These are phyloP conservation scores for Suaeda aralocaspica DNA, from an alignment of 148 eudicot genomes.

Conservation along the genomic window DNA sequence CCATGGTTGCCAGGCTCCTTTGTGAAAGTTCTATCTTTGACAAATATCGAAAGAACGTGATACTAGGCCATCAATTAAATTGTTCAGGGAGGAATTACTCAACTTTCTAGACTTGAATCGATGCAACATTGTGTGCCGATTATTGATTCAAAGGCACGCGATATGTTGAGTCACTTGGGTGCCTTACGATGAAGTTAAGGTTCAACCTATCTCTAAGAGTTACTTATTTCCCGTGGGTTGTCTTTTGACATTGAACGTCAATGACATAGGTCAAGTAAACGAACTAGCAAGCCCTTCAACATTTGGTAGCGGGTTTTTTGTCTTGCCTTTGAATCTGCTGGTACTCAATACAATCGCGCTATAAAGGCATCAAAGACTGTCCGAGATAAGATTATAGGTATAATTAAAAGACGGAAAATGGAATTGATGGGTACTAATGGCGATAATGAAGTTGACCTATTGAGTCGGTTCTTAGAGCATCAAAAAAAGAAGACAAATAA, in stretches of 20 bases:
- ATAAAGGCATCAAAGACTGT: neutral
- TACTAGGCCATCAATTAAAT: neutral
- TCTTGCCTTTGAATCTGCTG: neutral
- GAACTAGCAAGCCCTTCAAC: neutral
- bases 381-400: neutral
- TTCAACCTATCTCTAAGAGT: neutral
- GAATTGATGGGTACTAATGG: neutral
- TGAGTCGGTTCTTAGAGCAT: neutral
- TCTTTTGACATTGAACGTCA: neutral
- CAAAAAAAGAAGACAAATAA: neutral
- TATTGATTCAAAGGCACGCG: constrained; percentile 4
- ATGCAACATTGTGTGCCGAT: neutral
- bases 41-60: neutral
- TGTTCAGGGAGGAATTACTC: neutral
- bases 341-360: constrained; percentile 5
- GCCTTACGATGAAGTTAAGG: neutral
- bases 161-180: constrained; percentile 7
- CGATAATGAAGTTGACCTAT: neutral
- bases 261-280: neutral
- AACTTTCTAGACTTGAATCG: neutral
- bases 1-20: constrained; percentile 11
- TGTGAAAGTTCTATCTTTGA: neutral
- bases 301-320: neutral
- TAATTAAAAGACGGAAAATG: neutral
- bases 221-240: neutral